These are phyloP conservation scores for Ophiocordyceps robertsii DNA, from an alignment of 2,329 filamentous ascomycete species.

Conservation along the genomic window DNA sequence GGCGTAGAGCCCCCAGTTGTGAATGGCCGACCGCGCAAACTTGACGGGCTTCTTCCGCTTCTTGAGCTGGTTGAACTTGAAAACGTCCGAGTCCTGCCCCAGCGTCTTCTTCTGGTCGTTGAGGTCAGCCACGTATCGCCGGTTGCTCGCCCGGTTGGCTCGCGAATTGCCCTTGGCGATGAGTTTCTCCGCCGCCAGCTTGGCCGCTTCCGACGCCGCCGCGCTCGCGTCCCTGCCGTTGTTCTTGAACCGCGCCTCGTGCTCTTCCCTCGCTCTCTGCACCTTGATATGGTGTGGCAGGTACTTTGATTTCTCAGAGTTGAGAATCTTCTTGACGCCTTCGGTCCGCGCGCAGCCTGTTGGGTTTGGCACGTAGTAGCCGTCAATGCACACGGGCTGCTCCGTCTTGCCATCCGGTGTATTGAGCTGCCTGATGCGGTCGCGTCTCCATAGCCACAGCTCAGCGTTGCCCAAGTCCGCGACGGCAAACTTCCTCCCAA, in stretches of 20 bases:
- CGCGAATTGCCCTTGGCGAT: constrained; percentile 81
- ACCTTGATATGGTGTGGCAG: constrained; percentile 95
- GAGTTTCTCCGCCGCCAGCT: constrained; percentile 65
- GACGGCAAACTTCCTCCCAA: constrained; percentile 32
- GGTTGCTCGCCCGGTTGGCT: constrained; percentile 89
- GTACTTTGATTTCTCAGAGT: constrained; percentile 96
- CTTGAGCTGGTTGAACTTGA: constrained; percentile 98
- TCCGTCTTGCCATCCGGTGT: constrained; percentile 14
- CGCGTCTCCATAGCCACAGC: constrained; percentile 43
- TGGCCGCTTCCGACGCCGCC: constrained; percentile 56
- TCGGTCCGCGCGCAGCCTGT: constrained; percentile 85
- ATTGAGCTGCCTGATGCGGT: constrained; percentile 43
- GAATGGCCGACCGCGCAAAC: constrained; percentile 93
- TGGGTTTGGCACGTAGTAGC: constrained; percentile 71
- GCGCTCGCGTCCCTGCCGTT: constrained; percentile 52
- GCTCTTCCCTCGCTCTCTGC: constrained; percentile 78
- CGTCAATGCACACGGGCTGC: constrained; percentile 34
- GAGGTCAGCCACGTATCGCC: constrained; percentile 84
- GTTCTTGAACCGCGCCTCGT: constrained; percentile 61
- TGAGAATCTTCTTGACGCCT: constrained; percentile 87
- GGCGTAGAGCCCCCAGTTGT: constrained; percentile 96
- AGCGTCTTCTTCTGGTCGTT: constrained; percentile 87
- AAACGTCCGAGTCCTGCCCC: constrained; percentile 73
- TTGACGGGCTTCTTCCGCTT: constrained; percentile 99
- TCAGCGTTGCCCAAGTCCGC: constrained; percentile 34